phyloP scores from a whole-genome alignment of 2,329 filamentous ascomycete species.

The Penicillium brevicompactum region DNA sequence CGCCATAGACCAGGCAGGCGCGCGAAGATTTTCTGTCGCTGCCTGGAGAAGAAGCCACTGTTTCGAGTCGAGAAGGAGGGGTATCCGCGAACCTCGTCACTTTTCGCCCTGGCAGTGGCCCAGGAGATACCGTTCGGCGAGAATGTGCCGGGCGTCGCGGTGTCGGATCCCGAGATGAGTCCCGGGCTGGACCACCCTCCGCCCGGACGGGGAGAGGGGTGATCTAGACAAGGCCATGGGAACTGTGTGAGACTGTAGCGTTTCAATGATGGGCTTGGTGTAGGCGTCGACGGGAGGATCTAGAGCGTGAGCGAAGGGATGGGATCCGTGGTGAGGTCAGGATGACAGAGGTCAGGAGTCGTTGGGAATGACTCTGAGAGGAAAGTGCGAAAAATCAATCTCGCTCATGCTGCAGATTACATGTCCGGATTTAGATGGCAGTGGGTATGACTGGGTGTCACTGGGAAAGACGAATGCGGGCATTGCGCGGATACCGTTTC shows the following conservation, averaged over 20 bases:
- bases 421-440: background rate
- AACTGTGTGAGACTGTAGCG: conserved; percentile 33
- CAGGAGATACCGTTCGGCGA: conserved; percentile 62
- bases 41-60: conserved; percentile 82
- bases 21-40: conserved; percentile 78
- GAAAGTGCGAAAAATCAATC: background rate
- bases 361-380: conserved; percentile 1
- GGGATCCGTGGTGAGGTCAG: conserved; percentile 16
- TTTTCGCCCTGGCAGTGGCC: conserved; percentile 80
- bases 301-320: background rate
- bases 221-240: conserved; percentile 85
- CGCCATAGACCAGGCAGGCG: conserved; percentile 74
- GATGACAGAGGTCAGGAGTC: conserved; percentile 14
- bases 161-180: conserved; percentile 71
- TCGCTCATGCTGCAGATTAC: background rate
- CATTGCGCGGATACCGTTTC: background rate
- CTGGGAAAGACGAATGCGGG: background rate
- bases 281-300: background rate
- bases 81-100: conserved; percentile 71
- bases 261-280: background rate
- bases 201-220: conserved; percentile 76
- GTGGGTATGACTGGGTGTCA: background rate
- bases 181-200: conserved; percentile 89
- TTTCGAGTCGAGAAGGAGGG: conserved; percentile 79
- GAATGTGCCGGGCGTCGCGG: conserved; percentile 45